A percentile compares a stretch with the other conserved stretches of the same genome.
Conservation (phyloP, 192 early-diverging fungal species). For the Spizellomyces punctatus region DNA sequence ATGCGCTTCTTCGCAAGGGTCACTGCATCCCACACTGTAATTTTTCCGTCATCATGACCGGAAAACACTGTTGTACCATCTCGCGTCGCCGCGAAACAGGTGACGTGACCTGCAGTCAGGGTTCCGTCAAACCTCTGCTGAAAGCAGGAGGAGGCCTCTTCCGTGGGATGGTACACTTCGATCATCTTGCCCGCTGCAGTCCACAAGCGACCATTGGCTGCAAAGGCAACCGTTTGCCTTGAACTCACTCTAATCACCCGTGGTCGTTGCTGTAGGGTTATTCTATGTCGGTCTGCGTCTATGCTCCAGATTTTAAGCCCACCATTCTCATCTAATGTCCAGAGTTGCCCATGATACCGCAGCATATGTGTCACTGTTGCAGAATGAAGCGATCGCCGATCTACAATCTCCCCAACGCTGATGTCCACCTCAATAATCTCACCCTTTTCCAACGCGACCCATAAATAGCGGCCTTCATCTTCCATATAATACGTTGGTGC, state of each 20-base stretch:
- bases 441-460: conserved; percentile 66
- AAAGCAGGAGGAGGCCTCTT: conserved; percentile 40
- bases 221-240: conserved; percentile 53
- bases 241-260: conserved; percentile 44
- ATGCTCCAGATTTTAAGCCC: conserved; percentile 46
- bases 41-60: conserved; percentile 80
- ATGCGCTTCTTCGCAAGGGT: conserved; percentile 48
- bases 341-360: conserved; percentile 52
- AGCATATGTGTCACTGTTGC: conserved; percentile 58
- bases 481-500: conserved; percentile 50
- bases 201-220: conserved; percentile 61
- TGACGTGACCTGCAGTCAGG: conserved; percentile 53
- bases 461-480: conserved; percentile 66
- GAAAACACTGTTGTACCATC: conserved; percentile 52
- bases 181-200: conserved; percentile 58
- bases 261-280: conserved; percentile 30
- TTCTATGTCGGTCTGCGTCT: conserved; percentile 32
- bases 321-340: conserved; percentile 72
- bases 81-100: conserved; percentile 51
- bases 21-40: conserved; percentile 67
- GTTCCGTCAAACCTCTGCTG: conserved; percentile 26
- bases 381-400: conserved; percentile 47
- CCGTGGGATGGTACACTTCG: conserved; percentile 55
- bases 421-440: conserved; percentile 61
- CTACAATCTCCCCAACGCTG: conserved; percentile 38